Evolutionary conservation across 2,329 filamentous ascomycete species (phyloP), one percentile per base, ranked within the genome.

Genomic region (Cladosporium sp.): DNA sequence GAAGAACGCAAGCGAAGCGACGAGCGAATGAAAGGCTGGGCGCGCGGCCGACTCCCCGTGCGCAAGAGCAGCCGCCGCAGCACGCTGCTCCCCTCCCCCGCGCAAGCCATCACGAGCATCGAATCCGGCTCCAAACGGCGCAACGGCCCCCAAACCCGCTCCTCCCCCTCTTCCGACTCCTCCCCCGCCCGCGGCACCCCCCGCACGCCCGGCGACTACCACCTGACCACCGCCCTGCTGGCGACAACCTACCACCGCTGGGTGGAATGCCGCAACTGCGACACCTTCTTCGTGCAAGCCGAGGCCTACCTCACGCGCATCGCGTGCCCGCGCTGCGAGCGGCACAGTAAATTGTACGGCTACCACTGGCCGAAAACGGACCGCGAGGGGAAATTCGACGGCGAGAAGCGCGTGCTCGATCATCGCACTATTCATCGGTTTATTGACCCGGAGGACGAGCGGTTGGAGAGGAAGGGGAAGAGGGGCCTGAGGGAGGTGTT

Each of bases 351-450:
- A 72, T 73, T 99, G 1, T 99, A 97, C 66, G 95, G 95, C 0
- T 96, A 88, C 64, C 78, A 86, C 51, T 99, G 93, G 93, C 93
- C 93, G 5, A 96, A 99, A 74, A 97, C 93, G 0, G 87, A 96
- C 53, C 86, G 79, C 55, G 83, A 86, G 20, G 88, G 88, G 1
- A 82, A 82, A 13, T 69, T 80, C 17, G 93, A 97, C 64, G 84
- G 80, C 7, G 78, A 83, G 55, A 75, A 82, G 58, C 68, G 82
- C 5, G 74, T 95, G 1, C 76, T 93, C 53, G 92, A 97, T 64
- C 91, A 96, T 64, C 79, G 92, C n/a, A 84, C 79, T 0, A 80
- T 97, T 3, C 88, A 96, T 68, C 85, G 92, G 0, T 96, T 96
- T 62, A 71, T 96, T 5, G 79, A 83, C 19, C 76, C 82, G 0